Conservation (phyloP, 1,284 basidiomycete genomes). For the Trichosporon faecale region DNA sequence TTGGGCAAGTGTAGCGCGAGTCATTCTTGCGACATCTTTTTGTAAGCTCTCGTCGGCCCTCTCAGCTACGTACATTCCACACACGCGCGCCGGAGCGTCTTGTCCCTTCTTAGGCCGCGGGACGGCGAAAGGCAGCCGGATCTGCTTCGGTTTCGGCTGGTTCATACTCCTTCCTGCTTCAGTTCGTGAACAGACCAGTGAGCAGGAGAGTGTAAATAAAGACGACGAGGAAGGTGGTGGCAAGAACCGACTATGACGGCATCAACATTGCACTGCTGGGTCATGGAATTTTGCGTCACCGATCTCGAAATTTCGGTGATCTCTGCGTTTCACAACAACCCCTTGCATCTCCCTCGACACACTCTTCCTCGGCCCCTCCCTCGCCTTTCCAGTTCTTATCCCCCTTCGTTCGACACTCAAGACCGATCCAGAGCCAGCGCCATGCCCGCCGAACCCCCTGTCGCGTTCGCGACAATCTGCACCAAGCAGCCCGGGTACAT, state of each 20-base stretch:
- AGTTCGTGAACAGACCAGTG: not conserved
- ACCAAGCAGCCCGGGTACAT: conserved; percentile 42
- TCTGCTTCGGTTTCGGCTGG: conserved; percentile 46
- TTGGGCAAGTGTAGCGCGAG: conserved; percentile 49
- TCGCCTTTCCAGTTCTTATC: not conserved
- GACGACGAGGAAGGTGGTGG: not conserved
- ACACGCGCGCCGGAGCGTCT: conserved; percentile 27
- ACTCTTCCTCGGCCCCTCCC: not conserved
- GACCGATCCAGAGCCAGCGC: not conserved
- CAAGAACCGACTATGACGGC: not conserved
- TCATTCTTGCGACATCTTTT: conserved; percentile 45
- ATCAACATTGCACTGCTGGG: not conserved
- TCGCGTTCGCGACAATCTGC: conserved; percentile 44
- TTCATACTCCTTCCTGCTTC: conserved; percentile 46
- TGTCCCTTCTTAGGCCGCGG: conserved; percentile 36
- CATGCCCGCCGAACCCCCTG: conserved; percentile 43
- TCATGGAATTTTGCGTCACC: conserved; percentile 4
- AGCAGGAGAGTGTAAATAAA: not conserved
- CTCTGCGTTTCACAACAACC: conserved; percentile 2
- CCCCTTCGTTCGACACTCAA: not conserved
- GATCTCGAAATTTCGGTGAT: conserved; percentile 5
- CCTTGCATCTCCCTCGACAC: no score
- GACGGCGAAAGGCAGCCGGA: conserved; percentile 45
- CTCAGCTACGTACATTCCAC: conserved; percentile 41
- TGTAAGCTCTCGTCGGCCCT: not conserved